Percentiles rank a stretch among this genome's conserved stretches.
phyloP scores from a whole-genome alignment of 1,139 yeast genomes.

The Eremothecium sinecaudum region DNA sequence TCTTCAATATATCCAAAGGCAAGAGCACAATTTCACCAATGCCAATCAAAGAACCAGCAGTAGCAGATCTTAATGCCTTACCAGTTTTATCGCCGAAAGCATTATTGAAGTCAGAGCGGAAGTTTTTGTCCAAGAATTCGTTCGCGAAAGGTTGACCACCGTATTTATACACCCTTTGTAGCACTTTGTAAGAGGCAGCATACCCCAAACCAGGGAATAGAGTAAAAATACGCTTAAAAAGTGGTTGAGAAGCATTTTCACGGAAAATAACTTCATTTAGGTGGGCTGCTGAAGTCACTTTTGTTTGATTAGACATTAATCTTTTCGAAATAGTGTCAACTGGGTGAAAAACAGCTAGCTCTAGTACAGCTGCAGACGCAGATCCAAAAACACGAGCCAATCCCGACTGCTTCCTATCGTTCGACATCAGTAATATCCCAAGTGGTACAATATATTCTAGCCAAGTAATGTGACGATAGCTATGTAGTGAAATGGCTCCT shows the following conservation, averaged over 20 bases:
- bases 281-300: constrained; percentile 50
- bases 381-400: constrained; percentile 89
- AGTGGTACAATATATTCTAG: too few species aligned
- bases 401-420: constrained; percentile 83
- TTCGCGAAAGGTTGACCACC: constrained; percentile 99
- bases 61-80: constrained; percentile 89
- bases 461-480: too few species aligned
- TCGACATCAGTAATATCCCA: constrained; percentile 18
- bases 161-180: constrained; percentile 96
- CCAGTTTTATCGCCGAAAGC: constrained; percentile 90
- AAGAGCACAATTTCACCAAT: constrained; percentile 93
- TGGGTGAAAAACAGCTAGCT: constrained; percentile 95
- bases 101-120: constrained; percentile 58
- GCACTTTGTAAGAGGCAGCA: constrained; percentile 93
- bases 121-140: constrained; percentile 75
- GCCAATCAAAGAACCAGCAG: constrained; percentile 95
- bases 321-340: constrained; percentile 97
- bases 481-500: too few species aligned
- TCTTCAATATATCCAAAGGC: constrained; percentile 93
- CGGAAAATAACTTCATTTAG: constrained; percentile 81
- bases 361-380: constrained; percentile 95
- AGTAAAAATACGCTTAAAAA: constrained; percentile 65
- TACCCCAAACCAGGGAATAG: constrained; percentile 97
- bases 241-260: constrained; percentile 63
- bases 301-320: constrained; percentile 89